These are phyloP conservation scores for Gossypium thurberi DNA, from an alignment of 345 rosid genomes.

Conservation along the genomic window DNA sequence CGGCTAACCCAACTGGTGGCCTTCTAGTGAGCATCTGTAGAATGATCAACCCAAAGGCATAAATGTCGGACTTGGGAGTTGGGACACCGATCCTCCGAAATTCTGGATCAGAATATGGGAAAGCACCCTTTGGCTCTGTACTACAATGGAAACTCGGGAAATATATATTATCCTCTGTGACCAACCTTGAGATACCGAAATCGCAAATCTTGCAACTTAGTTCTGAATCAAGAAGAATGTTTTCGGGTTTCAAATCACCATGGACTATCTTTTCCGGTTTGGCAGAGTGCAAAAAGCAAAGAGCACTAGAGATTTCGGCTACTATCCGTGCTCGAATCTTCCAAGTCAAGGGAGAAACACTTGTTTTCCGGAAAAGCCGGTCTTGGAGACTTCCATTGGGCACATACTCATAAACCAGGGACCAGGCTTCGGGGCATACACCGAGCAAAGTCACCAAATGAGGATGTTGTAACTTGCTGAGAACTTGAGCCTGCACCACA, in stretches of 20 bases:
- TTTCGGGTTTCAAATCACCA: conserved; percentile 65
- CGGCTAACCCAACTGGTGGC: conserved; percentile 43
- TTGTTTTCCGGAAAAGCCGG: conserved; percentile 42
- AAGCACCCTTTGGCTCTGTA: conserved; percentile 46
- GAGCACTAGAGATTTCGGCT: conserved; percentile 61
- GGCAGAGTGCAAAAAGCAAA: conserved; percentile 70
- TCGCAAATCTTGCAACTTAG: conserved; percentile 69
- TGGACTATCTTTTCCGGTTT: conserved; percentile 68
- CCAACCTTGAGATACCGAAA: conserved; percentile 57
- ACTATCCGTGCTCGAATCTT: conserved; percentile 43
- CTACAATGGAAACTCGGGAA: conserved; percentile 32
- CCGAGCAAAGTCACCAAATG: conserved; percentile 69
- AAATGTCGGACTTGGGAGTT: conserved; percentile 57
- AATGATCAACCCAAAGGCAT: conserved; percentile 56
- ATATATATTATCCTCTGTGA: conserved; percentile 34
- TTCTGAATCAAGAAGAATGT: conserved; percentile 57
- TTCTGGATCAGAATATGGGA: conserved; percentile 66
- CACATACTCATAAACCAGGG: conserved; percentile 55
- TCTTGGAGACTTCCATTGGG: conserved; percentile 68
- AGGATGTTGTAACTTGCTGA: conserved; percentile 62
- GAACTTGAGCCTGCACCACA: conserved; percentile 52
- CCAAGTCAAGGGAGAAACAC: conserved; percentile 47
- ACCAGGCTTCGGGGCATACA: conserved; percentile 63
- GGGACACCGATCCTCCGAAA: conserved; percentile 42
- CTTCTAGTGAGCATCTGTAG: conserved; percentile 61